Conservation (phyloP, 306 rosid genomes). For the Trichosanthes cucumerina region DNA sequence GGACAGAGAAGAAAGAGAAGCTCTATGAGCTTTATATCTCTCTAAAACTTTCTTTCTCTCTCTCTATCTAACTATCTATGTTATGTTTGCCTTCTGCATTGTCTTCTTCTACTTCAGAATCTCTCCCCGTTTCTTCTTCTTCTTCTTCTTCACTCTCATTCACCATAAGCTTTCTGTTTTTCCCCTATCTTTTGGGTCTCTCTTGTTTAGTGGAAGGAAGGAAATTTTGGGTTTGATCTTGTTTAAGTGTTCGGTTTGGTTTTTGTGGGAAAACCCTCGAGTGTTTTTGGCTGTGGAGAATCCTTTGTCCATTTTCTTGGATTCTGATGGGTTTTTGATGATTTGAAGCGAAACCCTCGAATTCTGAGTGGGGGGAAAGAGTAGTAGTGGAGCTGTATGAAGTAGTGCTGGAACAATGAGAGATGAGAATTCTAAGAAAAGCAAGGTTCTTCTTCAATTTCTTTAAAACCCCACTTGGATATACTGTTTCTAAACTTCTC, state of each 20-base stretch:
- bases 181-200: slow-evolving; percentile 33
- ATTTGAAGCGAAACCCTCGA: slow-evolving; percentile 23
- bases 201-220: slow-evolving; percentile 19
- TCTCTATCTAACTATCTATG: not conserved
- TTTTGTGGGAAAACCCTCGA: not conserved
- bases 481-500: slow-evolving; percentile 17
- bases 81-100: slow-evolving; percentile 46
- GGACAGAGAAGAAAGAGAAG: slow-evolving; percentile 37
- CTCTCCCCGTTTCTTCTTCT: slow-evolving; percentile 36
- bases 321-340: slow-evolving; percentile 11
- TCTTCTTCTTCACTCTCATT: slow-evolving; percentile 51
- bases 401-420: slow-evolving; percentile 69
- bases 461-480: slow-evolving; percentile 14
- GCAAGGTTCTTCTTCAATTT: slow-evolving; percentile 49
- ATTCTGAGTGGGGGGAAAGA: slow-evolving; percentile 17
- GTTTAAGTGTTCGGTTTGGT: slow-evolving; percentile 9
- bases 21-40: slow-evolving; percentile 18
- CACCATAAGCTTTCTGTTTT: slow-evolving; percentile 30
- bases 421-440: slow-evolving; percentile 81
- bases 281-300: not conserved
- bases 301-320: not conserved
- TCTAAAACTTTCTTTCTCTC: slow-evolving; percentile 11
- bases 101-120: slow-evolving; percentile 78
- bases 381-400: slow-evolving; percentile 41
- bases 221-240: slow-evolving; percentile 12